Evolutionary conservation across 2,329 filamentous ascomycete species (phyloP).

Genomic region (Talaromyces piceae): DNA sequence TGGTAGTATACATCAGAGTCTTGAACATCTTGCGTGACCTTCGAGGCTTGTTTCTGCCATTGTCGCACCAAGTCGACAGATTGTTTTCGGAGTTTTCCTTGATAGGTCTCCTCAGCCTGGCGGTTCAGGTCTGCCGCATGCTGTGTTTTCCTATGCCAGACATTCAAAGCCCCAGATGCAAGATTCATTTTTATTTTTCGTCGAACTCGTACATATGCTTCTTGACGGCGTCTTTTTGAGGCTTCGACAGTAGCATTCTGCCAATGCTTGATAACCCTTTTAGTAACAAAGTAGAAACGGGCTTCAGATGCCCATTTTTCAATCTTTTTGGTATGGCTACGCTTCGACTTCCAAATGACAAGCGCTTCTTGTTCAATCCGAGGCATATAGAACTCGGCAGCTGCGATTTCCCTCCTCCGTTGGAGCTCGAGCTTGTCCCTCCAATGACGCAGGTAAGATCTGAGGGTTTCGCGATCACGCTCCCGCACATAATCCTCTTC

Average conservation of each 20-base stretch:
- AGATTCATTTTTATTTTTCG: conserved; percentile 48
- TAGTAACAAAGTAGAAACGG: conserved; percentile 49
- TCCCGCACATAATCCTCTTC: conserved; percentile 29
- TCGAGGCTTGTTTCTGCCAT: conserved; percentile 38
- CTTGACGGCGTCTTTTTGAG: conserved; percentile 46
- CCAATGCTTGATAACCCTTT: conserved; percentile 45
- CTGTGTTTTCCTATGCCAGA: conserved; percentile 30
- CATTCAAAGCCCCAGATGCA: conserved; percentile 36
- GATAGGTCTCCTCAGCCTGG: conserved; percentile 31
- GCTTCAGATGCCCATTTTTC: conserved; percentile 49
- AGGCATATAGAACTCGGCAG: conserved; percentile 38
- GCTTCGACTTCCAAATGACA: conserved; percentile 29
- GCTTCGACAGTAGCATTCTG: conserved; percentile 42
- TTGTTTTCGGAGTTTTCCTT: conserved; percentile 26
- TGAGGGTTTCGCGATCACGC: conserved; percentile 26
- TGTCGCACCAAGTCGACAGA: conserved; percentile 30
- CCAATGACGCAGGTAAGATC: conserved; percentile 31
- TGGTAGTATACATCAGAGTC: conserved; percentile 33
- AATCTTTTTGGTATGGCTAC: conserved; percentile 40
- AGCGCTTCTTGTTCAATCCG: conserved; percentile 35
- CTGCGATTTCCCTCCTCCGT: conserved; percentile 33
- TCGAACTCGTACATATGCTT: conserved; percentile 49
- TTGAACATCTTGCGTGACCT: conserved; percentile 25
- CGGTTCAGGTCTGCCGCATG: conserved; percentile 30
- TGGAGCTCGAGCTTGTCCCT: conserved; percentile 30